Base-by-base conservation (phyloP, 2,329 filamentous ascomycete genomes). In the Sarocladiaceae sp. region DNA sequence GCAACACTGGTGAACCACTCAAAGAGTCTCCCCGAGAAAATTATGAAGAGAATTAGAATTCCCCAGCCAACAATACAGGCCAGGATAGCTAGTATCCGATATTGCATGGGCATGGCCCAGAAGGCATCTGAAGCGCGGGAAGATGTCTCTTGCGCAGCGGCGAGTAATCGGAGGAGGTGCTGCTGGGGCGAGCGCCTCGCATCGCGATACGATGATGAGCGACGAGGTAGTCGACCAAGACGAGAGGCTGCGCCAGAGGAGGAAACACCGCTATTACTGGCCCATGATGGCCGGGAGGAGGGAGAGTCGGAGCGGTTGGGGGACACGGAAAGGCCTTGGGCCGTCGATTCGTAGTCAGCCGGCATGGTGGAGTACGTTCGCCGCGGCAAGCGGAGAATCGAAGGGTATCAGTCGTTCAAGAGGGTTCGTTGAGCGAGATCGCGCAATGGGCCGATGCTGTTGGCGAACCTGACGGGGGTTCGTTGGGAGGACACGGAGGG, bases 21-120 rank as follows among this genome's bases (percentile, higher is more conserved):
- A 72, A 97, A 95, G 65, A 97, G 86, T 58, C 78, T 72, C 66
- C 93, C 86, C 57, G 86, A 90, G 75, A 89, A 94, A 56, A 93
- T 67, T 52, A 96, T 72, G 65, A 89, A 86, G 4, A 91, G 71
- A 51, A 96, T 72, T 25, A 76, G 71, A 12, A 89, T 62, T 8
- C 81, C 73, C 52, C 78, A 68, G n/a, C 75, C 57, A 0, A 76
- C 63, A 15, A 87, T 47, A 8, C 74, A 69, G 22, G 71, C 80
- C 3, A 77, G 54, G 12, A 78, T 66, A 18, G 85, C 74, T 18
- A 84, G 72, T 6, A 83, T 67, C 59, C 80, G 81, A 17, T 50
- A 37, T 67, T 95, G 86, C 52, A 82, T 62, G 13, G 79, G 73
- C 50, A 90, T 73, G 56, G 71, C 71, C 56, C 75, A 66, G 29